Evolutionary conservation across 768 basidiomycete species (phyloP).

Genomic region (Podaxis carcinomalis): DNA sequence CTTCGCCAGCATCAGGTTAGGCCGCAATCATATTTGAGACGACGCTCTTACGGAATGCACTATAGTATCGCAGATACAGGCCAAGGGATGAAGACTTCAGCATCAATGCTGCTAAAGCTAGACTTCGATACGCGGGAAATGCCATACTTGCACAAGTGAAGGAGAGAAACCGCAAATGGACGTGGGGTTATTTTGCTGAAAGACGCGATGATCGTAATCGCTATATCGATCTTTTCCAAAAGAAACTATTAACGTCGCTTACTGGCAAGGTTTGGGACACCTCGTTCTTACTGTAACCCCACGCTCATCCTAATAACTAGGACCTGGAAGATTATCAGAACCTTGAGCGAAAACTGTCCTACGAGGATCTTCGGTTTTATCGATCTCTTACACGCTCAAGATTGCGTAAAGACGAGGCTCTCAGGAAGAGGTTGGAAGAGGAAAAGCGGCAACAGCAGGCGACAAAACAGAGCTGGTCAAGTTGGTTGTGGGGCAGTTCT

Average conservation of each 20-base stretch:
- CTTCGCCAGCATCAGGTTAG: slow-evolving; percentile 74
- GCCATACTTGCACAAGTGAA: slow-evolving; percentile 82
- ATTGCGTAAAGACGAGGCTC: slow-evolving; percentile 78
- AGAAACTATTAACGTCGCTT: slow-evolving; percentile 54
- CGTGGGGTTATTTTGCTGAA: slow-evolving; percentile 87
- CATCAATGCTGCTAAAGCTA: slow-evolving; percentile 57
- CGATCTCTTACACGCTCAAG: slow-evolving; percentile 89
- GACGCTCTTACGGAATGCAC: slow-evolving; percentile 7
- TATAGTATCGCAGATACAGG: slow-evolving; percentile 79
- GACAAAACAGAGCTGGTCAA: slow-evolving; percentile 53
- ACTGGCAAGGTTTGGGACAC: slow-evolving; percentile 46
- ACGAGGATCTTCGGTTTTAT: slow-evolving; percentile 96
- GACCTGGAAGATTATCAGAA: slow-evolving; percentile 42
- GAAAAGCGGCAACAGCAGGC: slow-evolving; percentile 50
- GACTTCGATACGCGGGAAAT: slow-evolving; percentile 72
- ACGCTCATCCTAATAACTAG: slow-evolving; percentile 37
- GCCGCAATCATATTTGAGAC: slow-evolving; percentile 1
- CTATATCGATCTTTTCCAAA: slow-evolving; percentile 85
- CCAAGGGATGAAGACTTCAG: slow-evolving; percentile 59
- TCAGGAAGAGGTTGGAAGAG: slow-evolving; percentile 66
- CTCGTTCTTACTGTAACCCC: background rate
- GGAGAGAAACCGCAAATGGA: slow-evolving; percentile 82
- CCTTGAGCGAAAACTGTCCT: slow-evolving; percentile 80
- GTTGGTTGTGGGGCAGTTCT: slow-evolving; percentile 83
- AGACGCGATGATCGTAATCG: slow-evolving; percentile 81